A percentile compares a stretch with the other conserved stretches of the same genome.
phyloP scores from a whole-genome alignment of 768 basidiomycete genomes.

The Phaffia tasmanica region DNA sequence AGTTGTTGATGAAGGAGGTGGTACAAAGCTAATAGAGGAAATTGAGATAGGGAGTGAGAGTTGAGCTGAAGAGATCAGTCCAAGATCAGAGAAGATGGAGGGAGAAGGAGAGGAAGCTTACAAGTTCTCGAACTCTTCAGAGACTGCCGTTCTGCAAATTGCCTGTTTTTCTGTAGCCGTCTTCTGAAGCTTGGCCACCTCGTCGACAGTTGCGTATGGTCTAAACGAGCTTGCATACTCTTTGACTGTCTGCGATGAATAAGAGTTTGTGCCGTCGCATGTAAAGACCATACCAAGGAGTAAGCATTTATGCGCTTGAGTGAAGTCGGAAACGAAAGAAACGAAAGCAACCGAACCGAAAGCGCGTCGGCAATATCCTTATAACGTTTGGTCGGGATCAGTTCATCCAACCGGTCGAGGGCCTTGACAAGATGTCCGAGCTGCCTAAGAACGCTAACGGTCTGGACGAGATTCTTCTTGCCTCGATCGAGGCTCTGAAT shows the following conservation, averaged over 20 bases:
- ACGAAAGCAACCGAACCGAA: conserved; percentile 46
- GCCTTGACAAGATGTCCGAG: conserved; percentile 89
- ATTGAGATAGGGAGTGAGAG: not conserved
- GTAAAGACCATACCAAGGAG: not conserved
- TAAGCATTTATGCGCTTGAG: conserved; percentile 2
- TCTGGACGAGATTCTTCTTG: conserved; percentile 75
- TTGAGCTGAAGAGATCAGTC: not conserved
- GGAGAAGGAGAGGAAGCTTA: conserved; percentile 42
- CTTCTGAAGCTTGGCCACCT: conserved; percentile 64
- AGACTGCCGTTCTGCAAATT: conserved; percentile 66
- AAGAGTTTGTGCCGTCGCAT: not conserved
- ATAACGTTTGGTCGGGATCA: conserved; percentile 67
- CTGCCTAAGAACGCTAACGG: conserved; percentile 79
- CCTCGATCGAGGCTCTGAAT: conserved; percentile 88
- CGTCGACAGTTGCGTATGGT: conserved; percentile 61
- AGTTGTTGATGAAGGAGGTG: too few species aligned
- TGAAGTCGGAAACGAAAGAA: not conserved
- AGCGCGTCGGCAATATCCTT: conserved; percentile 72
- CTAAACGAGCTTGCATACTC: conserved; percentile 73
- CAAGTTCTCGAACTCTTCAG: conserved; percentile 86
- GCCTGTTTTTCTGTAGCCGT: conserved; percentile 72
- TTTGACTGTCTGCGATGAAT: conserved; percentile 59
- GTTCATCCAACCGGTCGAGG: conserved; percentile 64
- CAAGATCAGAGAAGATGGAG: conserved; percentile 1
- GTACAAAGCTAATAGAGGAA: too few species aligned